Percentiles rank a stretch among this genome's conserved stretches.
phyloP scores from a whole-genome alignment of 257 asterid species.

The Anisodus acutangulus region DNA sequence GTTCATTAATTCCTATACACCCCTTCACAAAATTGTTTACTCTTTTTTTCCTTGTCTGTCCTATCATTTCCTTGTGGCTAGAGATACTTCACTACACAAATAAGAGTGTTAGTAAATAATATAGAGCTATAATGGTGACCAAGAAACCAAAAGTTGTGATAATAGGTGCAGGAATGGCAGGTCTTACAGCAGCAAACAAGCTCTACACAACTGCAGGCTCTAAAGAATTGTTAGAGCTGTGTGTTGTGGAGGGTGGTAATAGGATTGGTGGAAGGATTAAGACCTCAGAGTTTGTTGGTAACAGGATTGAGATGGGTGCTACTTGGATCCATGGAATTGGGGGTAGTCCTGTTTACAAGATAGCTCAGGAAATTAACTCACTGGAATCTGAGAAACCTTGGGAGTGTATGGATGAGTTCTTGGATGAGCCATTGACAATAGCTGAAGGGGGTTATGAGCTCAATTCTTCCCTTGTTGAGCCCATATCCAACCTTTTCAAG shows the following conservation, averaged over 20 bases:
- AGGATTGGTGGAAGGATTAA: slow-evolving; percentile 85
- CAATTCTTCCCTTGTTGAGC: slow-evolving; percentile 58
- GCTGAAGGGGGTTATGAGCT: slow-evolving; percentile 77
- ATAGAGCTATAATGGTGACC: slow-evolving; percentile 50
- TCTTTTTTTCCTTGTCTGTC: slow-evolving; percentile 9
- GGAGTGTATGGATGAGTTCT: slow-evolving; percentile 85
- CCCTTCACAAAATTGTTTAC: slow-evolving; percentile 29
- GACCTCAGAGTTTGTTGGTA: slow-evolving; percentile 74
- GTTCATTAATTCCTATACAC: slow-evolving; percentile 34
- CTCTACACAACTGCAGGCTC: slow-evolving; percentile 50
- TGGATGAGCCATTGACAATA: slow-evolving; percentile 59
- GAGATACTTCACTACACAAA: slow-evolving; percentile 14
- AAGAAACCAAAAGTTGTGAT: slow-evolving; percentile 72
- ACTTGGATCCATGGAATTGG: slow-evolving; percentile 97
- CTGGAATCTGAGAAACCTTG: slow-evolving; percentile 69
- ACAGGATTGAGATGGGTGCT: slow-evolving; percentile 85
- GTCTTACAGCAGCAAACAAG: slow-evolving; percentile 85
- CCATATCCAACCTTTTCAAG: slow-evolving; percentile 61
- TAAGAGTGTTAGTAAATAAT: background rate
- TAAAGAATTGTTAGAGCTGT: slow-evolving; percentile 55
- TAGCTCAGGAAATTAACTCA: slow-evolving; percentile 54
- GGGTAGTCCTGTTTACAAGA: slow-evolving; percentile 75
- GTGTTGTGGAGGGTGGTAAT: slow-evolving; percentile 72
- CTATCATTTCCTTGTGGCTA: background rate
- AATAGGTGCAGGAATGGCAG: slow-evolving; percentile 98